A percentile compares a stretch with the other conserved stretches of the same genome.
Conservation (phyloP, 805 yeast genomes). For the Suhomyces canberraensis region DNA sequence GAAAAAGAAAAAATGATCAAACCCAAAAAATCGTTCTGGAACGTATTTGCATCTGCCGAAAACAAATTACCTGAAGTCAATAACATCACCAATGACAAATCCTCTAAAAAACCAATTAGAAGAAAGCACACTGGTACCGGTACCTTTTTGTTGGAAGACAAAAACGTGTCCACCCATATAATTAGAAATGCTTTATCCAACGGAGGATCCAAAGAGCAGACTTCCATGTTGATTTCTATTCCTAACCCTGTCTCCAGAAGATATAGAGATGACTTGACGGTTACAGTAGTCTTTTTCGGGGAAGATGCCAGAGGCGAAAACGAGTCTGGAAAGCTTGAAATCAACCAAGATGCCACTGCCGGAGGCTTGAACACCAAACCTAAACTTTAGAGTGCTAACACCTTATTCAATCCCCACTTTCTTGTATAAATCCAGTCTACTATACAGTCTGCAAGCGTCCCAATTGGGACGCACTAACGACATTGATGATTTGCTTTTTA, state of each 20-base stretch:
- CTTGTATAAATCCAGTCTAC: too few species aligned
- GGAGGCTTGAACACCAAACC: constrained; percentile 53
- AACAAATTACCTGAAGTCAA: constrained; percentile 59
- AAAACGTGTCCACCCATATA: constrained; percentile 87
- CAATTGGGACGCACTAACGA: too few species aligned
- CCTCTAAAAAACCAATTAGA: constrained; percentile 74
- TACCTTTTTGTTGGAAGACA: constrained; percentile 68
- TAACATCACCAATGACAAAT: constrained; percentile 57
- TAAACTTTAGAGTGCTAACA: constrained; percentile 37
- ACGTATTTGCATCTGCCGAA: constrained; percentile 38
- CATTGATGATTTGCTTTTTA: too few species aligned
- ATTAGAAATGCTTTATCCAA: constrained; percentile 86
- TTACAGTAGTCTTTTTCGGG: constrained; percentile 92
- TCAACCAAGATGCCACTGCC: constrained; percentile 55
- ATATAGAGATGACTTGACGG: constrained; percentile 94
- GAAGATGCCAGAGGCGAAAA: constrained; percentile 42
- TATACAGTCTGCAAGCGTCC: too few species aligned
- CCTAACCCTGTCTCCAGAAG: constrained; percentile 90
- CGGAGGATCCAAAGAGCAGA: constrained; percentile 86
- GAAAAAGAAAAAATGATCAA: constrained; percentile 63
- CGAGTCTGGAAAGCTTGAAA: constrained; percentile 49
- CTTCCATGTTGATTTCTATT: constrained; percentile 81
- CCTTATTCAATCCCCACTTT: too few species aligned
- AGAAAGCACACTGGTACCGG: constrained; percentile 38
- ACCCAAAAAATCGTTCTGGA: constrained; percentile 48